Percentiles rank a stretch among this genome's conserved stretches.
Conservation (phyloP, 495 filamentous ascomycete species). For the Trichoderma gamsii region DNA sequence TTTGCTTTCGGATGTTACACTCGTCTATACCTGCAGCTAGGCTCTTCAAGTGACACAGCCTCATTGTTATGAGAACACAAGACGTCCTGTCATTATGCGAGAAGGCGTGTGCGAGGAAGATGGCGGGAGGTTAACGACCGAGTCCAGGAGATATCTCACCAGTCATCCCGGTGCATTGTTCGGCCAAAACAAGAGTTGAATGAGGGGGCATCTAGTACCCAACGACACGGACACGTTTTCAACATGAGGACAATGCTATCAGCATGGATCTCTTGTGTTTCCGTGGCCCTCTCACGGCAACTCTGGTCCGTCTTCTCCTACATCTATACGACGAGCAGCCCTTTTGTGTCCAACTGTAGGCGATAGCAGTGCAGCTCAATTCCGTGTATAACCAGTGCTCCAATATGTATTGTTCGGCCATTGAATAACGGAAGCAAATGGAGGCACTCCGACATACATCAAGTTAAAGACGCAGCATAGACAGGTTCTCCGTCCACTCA, state of each 20-base stretch:
- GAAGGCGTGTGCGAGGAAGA: slow-evolving; percentile 4
- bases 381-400: background rate
- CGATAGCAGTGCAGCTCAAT: background rate
- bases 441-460: background rate
- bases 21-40: slow-evolving; percentile 12
- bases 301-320: background rate
- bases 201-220: background rate
- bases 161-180: background rate
- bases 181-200: background rate
- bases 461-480: too few relatives aligned
- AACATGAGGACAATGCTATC: background rate
- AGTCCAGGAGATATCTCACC: background rate
- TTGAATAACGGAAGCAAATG: background rate
- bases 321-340: background rate
- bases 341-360: background rate
- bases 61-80: slow-evolving; percentile 6
- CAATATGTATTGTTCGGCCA: background rate
- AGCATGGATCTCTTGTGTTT: background rate
- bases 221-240: background rate
- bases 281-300: background rate
- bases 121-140: slow-evolving; percentile 8
- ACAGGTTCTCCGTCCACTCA: too few relatives aligned
- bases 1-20: slow-evolving; percentile 3
- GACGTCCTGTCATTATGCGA: slow-evolving; percentile 6
- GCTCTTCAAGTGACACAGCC: background rate